Conservation (phyloP, 176 grass and related monocot genomes). For the Zizania latifolia region DNA sequence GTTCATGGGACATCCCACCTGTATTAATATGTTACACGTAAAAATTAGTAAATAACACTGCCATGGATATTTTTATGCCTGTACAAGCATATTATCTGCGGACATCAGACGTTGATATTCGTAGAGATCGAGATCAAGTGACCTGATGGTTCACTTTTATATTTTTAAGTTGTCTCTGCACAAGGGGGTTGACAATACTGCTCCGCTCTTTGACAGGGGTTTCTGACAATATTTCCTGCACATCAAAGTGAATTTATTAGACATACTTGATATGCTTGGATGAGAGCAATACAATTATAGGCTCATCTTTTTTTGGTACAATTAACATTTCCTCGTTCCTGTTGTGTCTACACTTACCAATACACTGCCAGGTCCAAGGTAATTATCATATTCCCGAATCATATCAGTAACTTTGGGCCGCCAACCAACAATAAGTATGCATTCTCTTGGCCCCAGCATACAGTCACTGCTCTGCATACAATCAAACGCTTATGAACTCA, state of each 20-base stretch:
- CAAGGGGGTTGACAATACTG: constrained; percentile 53
- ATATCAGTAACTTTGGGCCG: constrained; percentile 84
- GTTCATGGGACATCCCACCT: constrained; percentile 87
- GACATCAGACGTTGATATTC: not conserved
- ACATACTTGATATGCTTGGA: not conserved
- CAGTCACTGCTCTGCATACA: constrained; percentile 69
- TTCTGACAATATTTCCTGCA: constrained; percentile 95
- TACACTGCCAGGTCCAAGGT: constrained; percentile 93
- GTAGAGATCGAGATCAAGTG: constrained; percentile 2
- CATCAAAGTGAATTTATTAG: constrained; percentile 34
- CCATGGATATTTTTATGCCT: not conserved
- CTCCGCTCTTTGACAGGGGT: constrained; percentile 68
- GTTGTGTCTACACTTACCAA: constrained; percentile 52
- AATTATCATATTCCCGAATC: constrained; percentile 91
- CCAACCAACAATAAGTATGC: constrained; percentile 86
- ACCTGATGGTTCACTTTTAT: constrained; percentile 76
- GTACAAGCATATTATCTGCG: not conserved
- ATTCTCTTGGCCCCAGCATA: constrained; percentile 75
- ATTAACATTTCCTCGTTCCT: not conserved
- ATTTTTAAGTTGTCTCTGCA: constrained; percentile 79
- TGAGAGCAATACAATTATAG: not conserved
- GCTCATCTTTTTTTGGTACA: not conserved
- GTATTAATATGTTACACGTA: constrained; percentile 30
- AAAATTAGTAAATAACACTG: constrained; percentile 4
- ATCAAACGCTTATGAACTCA: constrained; percentile 25